Evolutionary conservation across 176 grass and related monocot species (phyloP), one percentile per base, ranked within the genome.

Genomic region (Musa itinerans): DNA sequence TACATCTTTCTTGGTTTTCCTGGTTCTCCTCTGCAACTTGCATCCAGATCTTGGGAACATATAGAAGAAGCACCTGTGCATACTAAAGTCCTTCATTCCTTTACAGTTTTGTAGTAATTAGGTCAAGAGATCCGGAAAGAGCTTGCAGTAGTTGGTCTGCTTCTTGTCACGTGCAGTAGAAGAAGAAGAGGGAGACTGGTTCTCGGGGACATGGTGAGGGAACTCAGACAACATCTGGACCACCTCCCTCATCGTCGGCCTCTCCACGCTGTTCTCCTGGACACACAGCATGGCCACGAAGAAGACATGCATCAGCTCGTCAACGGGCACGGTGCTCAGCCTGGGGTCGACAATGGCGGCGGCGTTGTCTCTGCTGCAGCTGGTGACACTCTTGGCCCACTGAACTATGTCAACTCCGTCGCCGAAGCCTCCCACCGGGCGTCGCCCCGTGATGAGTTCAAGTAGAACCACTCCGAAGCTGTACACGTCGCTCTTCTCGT

Each of bases 321-420:
- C 83, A 11, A 70, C 72, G 0, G 88, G 82, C 71, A 85, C 72
- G 0, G 73, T 78, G 81, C 81, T 50, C 2, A 98, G 77, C 20
- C 94, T 77, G 0, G 86, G 78, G 52, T 98, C 94, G 0, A 76
- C 50, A 12, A 98, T 82, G 7, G 23, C 54, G 24, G 88, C 54
- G 54, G 87, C 90, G 21, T 59, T 79, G 34, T 93, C 94, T 8
- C 90, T 74, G 0, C 76, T 82, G 1, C 94, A 86, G 0, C 59
- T 87, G 0, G 94, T 98, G 74, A 57, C 17, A 13, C 75, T 79
- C 73, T 71, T 89, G 1, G 90, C 75, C 94, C 94, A 98, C 61
- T 98, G 94, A 13, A 98, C 94, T 62, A 98, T 93, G 75, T 98
- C 94, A 9, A 98, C 94, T 0, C 94, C 94, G 11, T 98, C 88